These are phyloP conservation scores for Clonostachys sp. DNA, from an alignment of 2,329 filamentous ascomycete species.

Conservation along the genomic window DNA sequence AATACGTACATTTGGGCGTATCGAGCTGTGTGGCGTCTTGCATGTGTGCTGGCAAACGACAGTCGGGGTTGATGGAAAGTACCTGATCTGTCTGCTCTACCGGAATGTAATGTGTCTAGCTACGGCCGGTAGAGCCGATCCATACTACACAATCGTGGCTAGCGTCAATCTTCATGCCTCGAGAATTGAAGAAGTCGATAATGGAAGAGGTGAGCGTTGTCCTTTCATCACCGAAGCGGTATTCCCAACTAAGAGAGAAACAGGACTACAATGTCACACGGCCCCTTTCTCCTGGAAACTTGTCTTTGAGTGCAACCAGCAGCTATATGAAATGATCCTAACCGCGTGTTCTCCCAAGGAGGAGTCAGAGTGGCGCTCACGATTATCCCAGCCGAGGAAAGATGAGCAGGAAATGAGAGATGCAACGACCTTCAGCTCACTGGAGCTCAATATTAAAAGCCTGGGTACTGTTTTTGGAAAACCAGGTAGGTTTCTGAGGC, in stretches of 20 bases:
- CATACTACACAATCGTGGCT: constrained; percentile 68
- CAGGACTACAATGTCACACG: constrained; percentile 83
- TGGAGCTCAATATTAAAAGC: constrained; percentile 67
- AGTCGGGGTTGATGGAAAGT: constrained; percentile 66
- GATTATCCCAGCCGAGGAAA: constrained; percentile 49
- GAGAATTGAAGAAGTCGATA: constrained; percentile 68
- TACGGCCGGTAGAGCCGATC: constrained; percentile 56
- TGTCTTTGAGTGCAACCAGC: constrained; percentile 71
- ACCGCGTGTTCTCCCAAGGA: constrained; percentile 81
- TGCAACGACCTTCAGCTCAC: constrained; percentile 52
- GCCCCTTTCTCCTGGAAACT: constrained; percentile 90
- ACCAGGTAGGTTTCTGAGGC: constrained; percentile 40
- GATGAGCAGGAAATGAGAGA: constrained; percentile 41
- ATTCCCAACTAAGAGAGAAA: constrained; percentile 6
- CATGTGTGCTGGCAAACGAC: constrained; percentile 77
- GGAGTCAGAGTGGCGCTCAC: constrained; percentile 72
- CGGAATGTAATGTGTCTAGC: constrained; percentile 75
- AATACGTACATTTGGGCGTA: constrained; percentile 76
- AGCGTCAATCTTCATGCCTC: constrained; percentile 65
- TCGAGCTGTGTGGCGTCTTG: constrained; percentile 77
- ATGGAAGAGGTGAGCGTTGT: constrained; percentile 58
- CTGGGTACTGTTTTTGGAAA: constrained; percentile 73
- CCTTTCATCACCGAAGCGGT: background rate
- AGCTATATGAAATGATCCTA: constrained; percentile 79
- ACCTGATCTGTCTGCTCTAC: constrained; percentile 85